Percentiles rank a stretch among this genome's conserved stretches.
Evolutionary conservation across 768 basidiomycete genomes (phyloP).

Genomic region (Termitomyces sp.): DNA sequence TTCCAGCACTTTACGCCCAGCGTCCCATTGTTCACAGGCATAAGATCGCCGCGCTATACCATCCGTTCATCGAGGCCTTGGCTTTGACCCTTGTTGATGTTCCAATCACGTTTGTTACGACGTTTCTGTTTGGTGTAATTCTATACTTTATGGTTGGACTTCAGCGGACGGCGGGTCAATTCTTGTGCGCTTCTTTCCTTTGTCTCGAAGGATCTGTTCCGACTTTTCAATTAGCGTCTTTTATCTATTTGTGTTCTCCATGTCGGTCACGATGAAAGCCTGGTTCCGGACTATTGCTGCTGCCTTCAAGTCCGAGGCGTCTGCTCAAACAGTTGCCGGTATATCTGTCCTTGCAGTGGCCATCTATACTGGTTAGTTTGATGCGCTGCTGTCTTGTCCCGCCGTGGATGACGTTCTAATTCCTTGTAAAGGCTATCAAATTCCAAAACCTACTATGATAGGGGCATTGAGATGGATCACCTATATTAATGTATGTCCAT

Average conservation of each 20-base stretch:
- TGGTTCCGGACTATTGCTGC: conserved; percentile 71
- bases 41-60: conserved; percentile 52
- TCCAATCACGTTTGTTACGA: conserved; percentile 50
- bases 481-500: conserved; percentile 47
- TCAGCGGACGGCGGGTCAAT: conserved; percentile 51
- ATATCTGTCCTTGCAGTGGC: conserved; percentile 43
- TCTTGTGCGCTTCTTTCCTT: conserved; percentile 47
- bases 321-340: conserved; percentile 47
- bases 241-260: conserved; percentile 49
- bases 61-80: conserved; percentile 23
- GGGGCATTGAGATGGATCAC: conserved; percentile 66
- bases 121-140: conserved; percentile 38
- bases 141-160: conserved; percentile 63
- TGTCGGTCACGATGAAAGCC: conserved; percentile 65
- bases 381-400: conserved; percentile 14
- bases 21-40: conserved; percentile 58
- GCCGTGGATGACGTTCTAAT: background rate
- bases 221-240: conserved; percentile 38
- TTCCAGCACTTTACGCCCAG: conserved; percentile 46
- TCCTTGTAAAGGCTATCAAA: conserved; percentile 39
- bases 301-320: conserved; percentile 49
- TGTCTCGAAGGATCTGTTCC: background rate
- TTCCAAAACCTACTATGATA: conserved; percentile 60
- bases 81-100: conserved; percentile 59
- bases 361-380: conserved; percentile 38